Evolutionary conservation across 2,329 filamentous ascomycete species (phyloP), one percentile per base, ranked within the genome.

Genomic region (Didymella exigua): DNA sequence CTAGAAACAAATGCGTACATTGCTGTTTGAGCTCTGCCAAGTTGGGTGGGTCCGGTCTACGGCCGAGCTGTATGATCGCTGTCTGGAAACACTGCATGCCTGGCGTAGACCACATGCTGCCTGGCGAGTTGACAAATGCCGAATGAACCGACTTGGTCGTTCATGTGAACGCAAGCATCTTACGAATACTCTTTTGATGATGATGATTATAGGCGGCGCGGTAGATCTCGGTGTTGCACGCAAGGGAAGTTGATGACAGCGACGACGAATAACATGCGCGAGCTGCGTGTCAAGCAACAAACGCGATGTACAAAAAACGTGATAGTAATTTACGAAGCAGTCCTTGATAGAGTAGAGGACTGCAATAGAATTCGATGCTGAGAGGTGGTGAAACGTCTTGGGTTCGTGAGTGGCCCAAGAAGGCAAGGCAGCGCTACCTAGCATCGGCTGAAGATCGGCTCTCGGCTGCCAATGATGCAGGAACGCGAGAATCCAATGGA

Each of bases 51-150:
- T 59, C 57, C 42, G 14, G 2, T 3, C 36, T 37, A 51, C 43
- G 63, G 53, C 60, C 63, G 54, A 62, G 56, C 50, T 56, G 63
- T 55, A 46, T 66, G 59, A 60, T 58, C 56, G 41, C 48, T 58
- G 62, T 68, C 67, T 68, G 55, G 62, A 70, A 69, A 69, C 67
- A 59, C 57, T 54, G 52, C 47, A 50, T 63, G 63, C 66, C 60
- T 67, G 52, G 47, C 44, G 43, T 45, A 45, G 31, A 49, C 34
- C 34, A 37, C 30, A 30, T 52, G 42, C 27, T 56, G 53, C 48
- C 53, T 55, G 41, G 29, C 41, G 30, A 49, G 30, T n/a, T 8
- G 11, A 30, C 27, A 42, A 49, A 34, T 49, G 52, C 46, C 52
- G 52, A 49, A 42, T 6, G 27, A 41, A 31, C 52, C 45, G 46